These are phyloP conservation scores for Diaporthe citri DNA, from an alignment of 2,329 filamentous ascomycete species.

Conservation along the genomic window DNA sequence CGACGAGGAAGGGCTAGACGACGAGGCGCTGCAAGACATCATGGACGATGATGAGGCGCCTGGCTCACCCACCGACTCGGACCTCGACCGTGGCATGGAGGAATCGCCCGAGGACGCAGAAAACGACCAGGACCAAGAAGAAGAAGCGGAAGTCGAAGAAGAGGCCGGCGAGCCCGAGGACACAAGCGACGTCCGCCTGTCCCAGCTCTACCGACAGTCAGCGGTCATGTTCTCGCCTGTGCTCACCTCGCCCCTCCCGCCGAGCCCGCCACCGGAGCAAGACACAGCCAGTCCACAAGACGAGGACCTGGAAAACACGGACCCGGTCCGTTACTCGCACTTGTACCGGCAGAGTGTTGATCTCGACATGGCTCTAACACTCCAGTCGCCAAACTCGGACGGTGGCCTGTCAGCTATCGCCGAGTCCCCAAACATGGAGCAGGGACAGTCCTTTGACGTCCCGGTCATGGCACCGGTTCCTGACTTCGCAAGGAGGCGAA, in stretches of 20 bases:
- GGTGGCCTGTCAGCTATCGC: slow-evolving; percentile 19
- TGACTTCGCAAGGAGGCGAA: slow-evolving; percentile 17
- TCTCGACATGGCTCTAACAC: slow-evolving; percentile 7
- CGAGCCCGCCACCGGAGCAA: slow-evolving; percentile 26
- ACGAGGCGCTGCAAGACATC: background rate
- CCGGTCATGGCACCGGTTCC: background rate
- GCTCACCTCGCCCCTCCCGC: slow-evolving; percentile 8
- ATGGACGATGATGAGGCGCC: slow-evolving; percentile 13
- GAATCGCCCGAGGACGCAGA: background rate
- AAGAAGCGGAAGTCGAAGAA: background rate
- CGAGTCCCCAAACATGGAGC: slow-evolving; percentile 23
- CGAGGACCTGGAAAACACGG: background rate
- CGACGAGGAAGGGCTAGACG: background rate
- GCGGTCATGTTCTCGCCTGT: slow-evolving; percentile 8
- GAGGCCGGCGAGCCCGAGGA: background rate
- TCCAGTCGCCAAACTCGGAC: slow-evolving; percentile 13
- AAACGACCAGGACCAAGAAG: background rate
- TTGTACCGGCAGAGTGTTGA: slow-evolving; percentile 37
- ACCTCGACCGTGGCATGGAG: slow-evolving; percentile 13
- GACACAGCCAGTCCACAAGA: slow-evolving; percentile 9
- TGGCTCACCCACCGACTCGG: slow-evolving; percentile 32
- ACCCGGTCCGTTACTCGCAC: slow-evolving; percentile 30
- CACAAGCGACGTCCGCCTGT: slow-evolving; percentile 22
- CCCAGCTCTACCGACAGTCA: slow-evolving; percentile 27
- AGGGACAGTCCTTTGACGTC: background rate